Evolutionary conservation across 73 alveolate species (phyloP), one percentile per base, ranked within the genome.

Genomic region (Paraurostyla sp.): DNA sequence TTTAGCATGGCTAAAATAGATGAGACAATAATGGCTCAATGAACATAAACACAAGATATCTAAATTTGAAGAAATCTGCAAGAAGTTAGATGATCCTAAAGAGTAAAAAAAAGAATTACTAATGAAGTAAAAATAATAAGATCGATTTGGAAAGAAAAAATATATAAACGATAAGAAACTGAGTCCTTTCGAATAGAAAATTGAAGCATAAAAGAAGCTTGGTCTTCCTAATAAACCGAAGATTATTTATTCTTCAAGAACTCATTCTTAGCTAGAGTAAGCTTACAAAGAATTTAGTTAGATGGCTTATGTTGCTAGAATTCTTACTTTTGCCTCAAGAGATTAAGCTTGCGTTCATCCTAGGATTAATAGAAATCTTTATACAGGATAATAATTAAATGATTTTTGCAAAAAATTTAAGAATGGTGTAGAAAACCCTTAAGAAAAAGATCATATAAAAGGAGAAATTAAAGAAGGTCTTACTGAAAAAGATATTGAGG

Each of bases 181-280:
- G n/a, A n/a, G n/a, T n/a, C n/a, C n/a, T n/a, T n/a, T n/a, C n/a
- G n/a, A n/a, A n/a, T n/a, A n/a, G n/a, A n/a, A n/a, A n/a, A n/a
- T n/a, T n/a, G n/a, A n/a, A n/a, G n/a, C 27, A 87, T 90, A 81
- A 71, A 88, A 73, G 43, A 65, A 35, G 33, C 88, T 54, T 80
- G 80, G 75, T 54, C 41, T 9, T 51, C 87, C 87, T 40, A n/a
- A n/a, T n/a, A 90, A 92, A 40, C 95, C 93, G 16, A 86, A 86
- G 65, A 92, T 96, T 0, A 73, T 89, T 38, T 96, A 92, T 83
- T 41, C 94, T 23, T 85, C 97, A 25, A 85, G 99, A 81, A 96
- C 99, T 54, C 97, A 93, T 80, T 93, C 98, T 15, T 95, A 96
- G 84, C 93, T 96, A 3, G 91, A 71, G 16, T 76, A 96, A 82